Percentiles rank a stretch among this genome's conserved stretches.
Conservation (phyloP, 192 early-diverging fungal species). For the Podila horticola region DNA sequence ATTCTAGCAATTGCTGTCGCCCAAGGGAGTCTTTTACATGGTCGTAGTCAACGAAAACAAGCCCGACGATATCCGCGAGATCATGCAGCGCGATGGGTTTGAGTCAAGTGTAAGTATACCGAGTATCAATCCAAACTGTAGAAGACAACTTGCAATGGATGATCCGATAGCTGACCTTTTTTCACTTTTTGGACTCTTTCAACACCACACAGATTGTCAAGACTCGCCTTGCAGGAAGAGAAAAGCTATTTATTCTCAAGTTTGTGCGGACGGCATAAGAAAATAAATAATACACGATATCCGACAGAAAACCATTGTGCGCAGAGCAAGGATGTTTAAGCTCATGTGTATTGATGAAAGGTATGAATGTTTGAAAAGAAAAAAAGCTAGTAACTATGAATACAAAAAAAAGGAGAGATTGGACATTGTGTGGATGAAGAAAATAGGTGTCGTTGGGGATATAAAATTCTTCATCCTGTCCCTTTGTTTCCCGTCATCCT, state of each 20-base stretch:
- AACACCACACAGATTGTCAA: conserved; percentile 35
- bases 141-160: not conserved
- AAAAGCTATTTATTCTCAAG: conserved; percentile 66
- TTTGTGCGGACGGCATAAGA: conserved; percentile 34
- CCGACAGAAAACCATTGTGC: no score
- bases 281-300: not conserved
- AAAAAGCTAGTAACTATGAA: not conserved
- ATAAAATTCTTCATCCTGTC: not conserved
- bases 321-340: not conserved
- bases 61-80: conserved; percentile 78
- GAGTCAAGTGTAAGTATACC: conserved; percentile 35
- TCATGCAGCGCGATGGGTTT: conserved; percentile 64
- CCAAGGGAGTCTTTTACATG: conserved; percentile 84
- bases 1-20: conserved; percentile 68
- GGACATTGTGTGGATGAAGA: not conserved
- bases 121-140: not conserved
- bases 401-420: conserved; percentile 1
- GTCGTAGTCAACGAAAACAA: conserved; percentile 89
- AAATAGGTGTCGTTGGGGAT: not conserved
- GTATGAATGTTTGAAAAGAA: not conserved
- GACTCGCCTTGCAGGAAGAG: conserved; percentile 63
- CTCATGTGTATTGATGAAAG: not conserved
- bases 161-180: not conserved
- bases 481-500: not conserved
- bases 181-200: not conserved